Evolutionary conservation across 106 monocot species (phyloP).

Genomic region (Apostasia ramifera): DNA sequence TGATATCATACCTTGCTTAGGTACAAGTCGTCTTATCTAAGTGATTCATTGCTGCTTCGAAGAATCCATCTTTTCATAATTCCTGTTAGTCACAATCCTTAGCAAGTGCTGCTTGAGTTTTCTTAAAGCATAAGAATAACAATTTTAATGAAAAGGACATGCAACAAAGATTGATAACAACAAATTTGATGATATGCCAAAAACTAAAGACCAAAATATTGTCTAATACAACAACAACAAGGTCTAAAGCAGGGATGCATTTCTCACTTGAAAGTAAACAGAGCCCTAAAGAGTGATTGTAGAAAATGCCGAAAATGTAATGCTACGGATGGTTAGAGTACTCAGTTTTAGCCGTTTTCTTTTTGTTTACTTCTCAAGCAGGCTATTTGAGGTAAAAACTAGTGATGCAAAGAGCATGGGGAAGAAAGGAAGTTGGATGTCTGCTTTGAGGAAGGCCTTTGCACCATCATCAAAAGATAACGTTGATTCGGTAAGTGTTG

Average conservation of each 20-base stretch:
- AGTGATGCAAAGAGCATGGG: slow-evolving; percentile 54
- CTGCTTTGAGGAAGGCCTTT: slow-evolving; percentile 68
- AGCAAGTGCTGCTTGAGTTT: background rate
- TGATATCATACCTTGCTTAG: no score
- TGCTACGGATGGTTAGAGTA: background rate
- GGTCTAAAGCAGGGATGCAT: background rate
- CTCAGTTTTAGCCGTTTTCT: background rate
- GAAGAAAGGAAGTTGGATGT: slow-evolving; percentile 83
- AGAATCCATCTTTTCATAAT: no score
- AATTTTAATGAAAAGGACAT: background rate
- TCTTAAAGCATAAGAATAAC: no score
- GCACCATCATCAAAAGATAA: slow-evolving; percentile 53
- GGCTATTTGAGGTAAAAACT: slow-evolving; percentile 3
- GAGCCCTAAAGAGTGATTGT: background rate
- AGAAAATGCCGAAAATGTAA: background rate
- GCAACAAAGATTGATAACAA: background rate
- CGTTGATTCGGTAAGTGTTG: slow-evolving; percentile 22
- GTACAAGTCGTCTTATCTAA: no score
- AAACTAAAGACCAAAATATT: background rate
- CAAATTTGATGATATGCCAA: background rate
- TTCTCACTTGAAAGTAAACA: background rate
- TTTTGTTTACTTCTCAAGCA: slow-evolving; percentile 5
- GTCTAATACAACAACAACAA: background rate
- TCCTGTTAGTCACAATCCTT: background rate
- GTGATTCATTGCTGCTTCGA: no score